Conservation (phyloP, 306 rosid species). For the Styphnolobium japonicum region DNA sequence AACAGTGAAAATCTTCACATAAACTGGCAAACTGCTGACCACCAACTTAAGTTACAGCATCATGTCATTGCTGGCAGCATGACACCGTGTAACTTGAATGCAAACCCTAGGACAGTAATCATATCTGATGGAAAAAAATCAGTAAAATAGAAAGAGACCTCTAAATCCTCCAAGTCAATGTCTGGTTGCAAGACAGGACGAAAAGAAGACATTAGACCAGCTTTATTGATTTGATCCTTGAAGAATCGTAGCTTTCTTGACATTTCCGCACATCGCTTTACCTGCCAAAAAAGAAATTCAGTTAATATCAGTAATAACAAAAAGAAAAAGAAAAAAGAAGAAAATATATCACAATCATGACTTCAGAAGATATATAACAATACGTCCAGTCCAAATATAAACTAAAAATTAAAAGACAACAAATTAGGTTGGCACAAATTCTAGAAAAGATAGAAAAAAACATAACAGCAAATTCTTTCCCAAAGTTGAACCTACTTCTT, state of each 20-base stretch:
- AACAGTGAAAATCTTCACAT: conserved; percentile 20
- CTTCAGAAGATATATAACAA: not conserved
- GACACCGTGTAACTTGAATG: conserved; percentile 24
- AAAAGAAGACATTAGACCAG: conserved; percentile 61
- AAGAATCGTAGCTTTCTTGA: conserved; percentile 88
- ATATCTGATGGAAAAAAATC: not conserved
- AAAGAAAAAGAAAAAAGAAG: not conserved
- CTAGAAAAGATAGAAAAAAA: not conserved
- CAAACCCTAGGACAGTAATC: conserved; percentile 21
- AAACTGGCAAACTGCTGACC: conserved; percentile 4
- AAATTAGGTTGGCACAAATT: not conserved
- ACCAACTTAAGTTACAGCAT: conserved; percentile 18
- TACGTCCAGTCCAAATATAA: not conserved
- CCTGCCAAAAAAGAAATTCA: conserved; percentile 55
- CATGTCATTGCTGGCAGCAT: conserved; percentile 10
- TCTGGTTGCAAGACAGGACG: conserved; percentile 67
- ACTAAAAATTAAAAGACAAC: not conserved
- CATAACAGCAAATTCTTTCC: not conserved
- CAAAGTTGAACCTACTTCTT: conserved; percentile 12
- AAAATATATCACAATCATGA: not conserved
- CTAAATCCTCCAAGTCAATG: conserved; percentile 82
- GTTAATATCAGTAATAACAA: conserved; percentile 7
- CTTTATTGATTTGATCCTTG: conserved; percentile 91
- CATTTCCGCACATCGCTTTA: conserved; percentile 98
- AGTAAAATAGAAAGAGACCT: conserved; percentile 54